Percentiles rank a stretch among this genome's conserved stretches.
Conservation (phyloP, 805 yeast species). For the Wickerhamiella siamensis region DNA sequence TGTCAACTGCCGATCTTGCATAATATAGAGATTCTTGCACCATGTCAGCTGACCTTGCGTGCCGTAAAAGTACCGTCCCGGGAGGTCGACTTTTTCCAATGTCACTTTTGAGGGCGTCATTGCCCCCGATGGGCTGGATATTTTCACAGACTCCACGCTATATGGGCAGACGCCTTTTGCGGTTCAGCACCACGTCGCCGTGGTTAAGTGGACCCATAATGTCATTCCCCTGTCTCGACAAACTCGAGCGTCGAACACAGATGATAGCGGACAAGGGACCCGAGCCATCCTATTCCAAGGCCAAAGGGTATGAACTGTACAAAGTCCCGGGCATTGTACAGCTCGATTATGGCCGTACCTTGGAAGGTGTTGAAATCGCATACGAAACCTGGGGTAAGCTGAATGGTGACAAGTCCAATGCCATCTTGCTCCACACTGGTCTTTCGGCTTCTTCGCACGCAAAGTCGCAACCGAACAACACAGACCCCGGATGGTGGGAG, state of each 20-base stretch:
- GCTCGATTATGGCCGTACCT: conserved; percentile 67
- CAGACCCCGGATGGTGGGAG: conserved; percentile 91
- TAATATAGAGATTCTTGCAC: no score
- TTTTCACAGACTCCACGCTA: no score
- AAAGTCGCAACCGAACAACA: conserved; percentile 55
- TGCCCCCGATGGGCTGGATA: no score
- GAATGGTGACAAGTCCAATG: conserved; percentile 49
- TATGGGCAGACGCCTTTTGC: no score
- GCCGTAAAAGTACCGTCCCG: no score
- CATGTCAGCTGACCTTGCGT: no score
- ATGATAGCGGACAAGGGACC: conserved; percentile 44
- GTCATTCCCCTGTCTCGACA: conserved; percentile 75
- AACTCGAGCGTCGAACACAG: conserved; percentile 37
- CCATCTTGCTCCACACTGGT: conserved; percentile 77
- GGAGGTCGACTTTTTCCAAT: no score
- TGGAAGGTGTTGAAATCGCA: conserved; percentile 69
- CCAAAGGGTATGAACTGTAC: conserved; percentile 47
- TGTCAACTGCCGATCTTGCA: no score
- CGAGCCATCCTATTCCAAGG: conserved; percentile 68
- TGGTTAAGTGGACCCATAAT: neutral
- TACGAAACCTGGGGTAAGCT: conserved; percentile 85
- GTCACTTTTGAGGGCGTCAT: no score
- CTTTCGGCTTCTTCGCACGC: conserved; percentile 91
- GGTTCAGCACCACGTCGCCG: no score
- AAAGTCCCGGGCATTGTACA: conserved; percentile 30